phyloP scores from a whole-genome alignment of 2,329 filamentous ascomycete species.

The Exophiala alcalophila region DNA sequence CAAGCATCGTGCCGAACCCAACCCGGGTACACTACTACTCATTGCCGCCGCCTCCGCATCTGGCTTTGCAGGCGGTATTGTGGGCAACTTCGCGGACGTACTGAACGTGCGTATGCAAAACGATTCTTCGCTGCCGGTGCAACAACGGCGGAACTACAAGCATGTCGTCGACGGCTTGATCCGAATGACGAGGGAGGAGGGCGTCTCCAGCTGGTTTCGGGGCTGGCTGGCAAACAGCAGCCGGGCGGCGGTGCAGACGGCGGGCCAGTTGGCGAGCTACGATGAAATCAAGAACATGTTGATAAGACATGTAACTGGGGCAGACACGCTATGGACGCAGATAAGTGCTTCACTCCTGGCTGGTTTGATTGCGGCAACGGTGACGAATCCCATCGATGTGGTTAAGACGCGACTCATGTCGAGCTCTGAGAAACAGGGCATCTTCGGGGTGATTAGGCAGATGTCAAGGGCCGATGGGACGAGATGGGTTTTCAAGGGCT shows the following conservation, averaged over 20 bases:
- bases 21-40: not conserved
- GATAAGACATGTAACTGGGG: constrained; percentile 41
- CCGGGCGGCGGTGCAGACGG: constrained; percentile 7
- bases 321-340: constrained; percentile 57
- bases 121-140: constrained; percentile 4
- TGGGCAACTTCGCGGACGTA: constrained; percentile 13
- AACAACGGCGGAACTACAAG: constrained; percentile 5
- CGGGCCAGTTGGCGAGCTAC: constrained; percentile 13
- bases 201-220: not conserved
- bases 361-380: constrained; percentile 65
- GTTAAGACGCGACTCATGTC: constrained; percentile 87
- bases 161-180: constrained; percentile 8
- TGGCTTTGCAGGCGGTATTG: constrained; percentile 6
- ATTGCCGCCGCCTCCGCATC: not conserved
- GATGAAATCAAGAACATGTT: constrained; percentile 3
- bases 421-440: constrained; percentile 47
- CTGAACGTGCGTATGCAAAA: constrained; percentile 11
- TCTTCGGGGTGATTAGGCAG: constrained; percentile 34
- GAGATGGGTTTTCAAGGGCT: constrained; percentile 7
- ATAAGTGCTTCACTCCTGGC: constrained; percentile 60
- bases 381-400: constrained; percentile 84
- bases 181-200: constrained; percentile 8
- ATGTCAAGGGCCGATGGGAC: constrained; percentile 2
- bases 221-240: constrained; percentile 11
- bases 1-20: not conserved